Base-by-base conservation (phyloP, 164 flowering plant genomes). In the Berberis thunbergii region DNA sequence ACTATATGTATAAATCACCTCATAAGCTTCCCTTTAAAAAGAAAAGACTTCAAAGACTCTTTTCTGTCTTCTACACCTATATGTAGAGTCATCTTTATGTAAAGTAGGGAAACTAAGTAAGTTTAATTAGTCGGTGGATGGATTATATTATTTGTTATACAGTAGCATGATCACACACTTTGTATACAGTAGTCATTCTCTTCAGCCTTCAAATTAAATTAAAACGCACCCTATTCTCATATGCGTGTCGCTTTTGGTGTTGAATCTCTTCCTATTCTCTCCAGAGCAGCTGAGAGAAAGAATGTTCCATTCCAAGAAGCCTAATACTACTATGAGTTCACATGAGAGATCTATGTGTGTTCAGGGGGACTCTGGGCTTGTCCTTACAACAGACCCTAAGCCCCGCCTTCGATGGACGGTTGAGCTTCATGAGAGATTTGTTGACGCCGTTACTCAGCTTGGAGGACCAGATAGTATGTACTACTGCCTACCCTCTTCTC, bases 391-490 rank as follows among this genome's bases (percentile, higher is more conserved):
- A 0, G 98, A 94, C 83, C 98, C 98, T 4, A 94, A 94, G 75
- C 98, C 98, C 4, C 90, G 98, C 43, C 93, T 94, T 49, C 89
- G 98, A 1, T 94, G 98, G 98, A 94, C 98, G 1, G 95, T 81
- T 53, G 98, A 94, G 76, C 98, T 94, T 49, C 98, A 94, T 60
- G 97, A 91, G 59, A 95, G 97, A 64, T 94, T 94, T 41, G 98
- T 94, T 10, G 98, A 94, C 48, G 98, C 98, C 8, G 98, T 94
- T n/a, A 78, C 96, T 43, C 98, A 94, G 78, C 92, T 94, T 1
- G 98, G 98, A 49, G 98, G 98, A 54, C 98, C 98, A 3, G 98
- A 94, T 39, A 94, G 98, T 94, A 78, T 45, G 3, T 12, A 26
- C 26, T 26, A 26, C 26, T 1, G 4, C 54, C n/a, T 52, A 7